These are phyloP conservation scores for Sporothrix inflata DNA, from an alignment of 2,329 filamentous ascomycete genomes.

Conservation along the genomic window DNA sequence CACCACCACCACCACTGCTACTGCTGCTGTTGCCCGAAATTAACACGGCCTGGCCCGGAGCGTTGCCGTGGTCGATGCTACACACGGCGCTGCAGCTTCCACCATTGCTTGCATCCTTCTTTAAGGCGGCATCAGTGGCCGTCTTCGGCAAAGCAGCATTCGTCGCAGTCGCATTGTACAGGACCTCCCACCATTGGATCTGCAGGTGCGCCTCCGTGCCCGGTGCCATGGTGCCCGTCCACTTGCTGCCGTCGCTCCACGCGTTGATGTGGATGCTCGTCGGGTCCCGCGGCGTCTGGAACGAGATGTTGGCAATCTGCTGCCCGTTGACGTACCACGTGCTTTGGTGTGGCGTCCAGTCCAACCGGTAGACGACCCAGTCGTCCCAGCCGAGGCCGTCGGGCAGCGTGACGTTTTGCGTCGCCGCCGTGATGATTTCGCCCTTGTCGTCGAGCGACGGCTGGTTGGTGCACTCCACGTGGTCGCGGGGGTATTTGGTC, in stretches of 20 bases:
- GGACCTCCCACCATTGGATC: constrained; percentile 65
- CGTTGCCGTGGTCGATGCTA: constrained; percentile 26
- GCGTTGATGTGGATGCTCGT: constrained; percentile 61
- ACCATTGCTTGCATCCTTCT: background rate
- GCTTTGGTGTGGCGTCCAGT: constrained; percentile 59
- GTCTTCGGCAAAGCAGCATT: background rate
- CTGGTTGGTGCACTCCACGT: constrained; percentile 64
- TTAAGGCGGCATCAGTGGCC: background rate
- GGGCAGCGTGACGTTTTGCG: constrained; percentile 53
- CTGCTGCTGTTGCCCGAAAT: constrained; percentile 16
- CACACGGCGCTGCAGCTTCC: constrained; percentile 37
- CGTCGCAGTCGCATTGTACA: constrained; percentile 52
- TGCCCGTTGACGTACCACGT: constrained; percentile 60
- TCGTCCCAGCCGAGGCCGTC: constrained; percentile 51
- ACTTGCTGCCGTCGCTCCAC: constrained; percentile 63
- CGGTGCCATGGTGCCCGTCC: constrained; percentile 62
- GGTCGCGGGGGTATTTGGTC: constrained; percentile 49
- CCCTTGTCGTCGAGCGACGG: constrained; percentile 53
- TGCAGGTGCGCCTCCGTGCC: constrained; percentile 57
- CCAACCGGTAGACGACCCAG: constrained; percentile 63
- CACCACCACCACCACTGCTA: background rate
- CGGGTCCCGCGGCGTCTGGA: constrained; percentile 58
- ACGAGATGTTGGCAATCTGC: constrained; percentile 55
- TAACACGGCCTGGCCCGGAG: constrained; percentile 23
- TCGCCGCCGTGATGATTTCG: constrained; percentile 51